Conservation (phyloP, 2,329 filamentous ascomycete genomes). For the Penicillium sclerotigenum region DNA sequence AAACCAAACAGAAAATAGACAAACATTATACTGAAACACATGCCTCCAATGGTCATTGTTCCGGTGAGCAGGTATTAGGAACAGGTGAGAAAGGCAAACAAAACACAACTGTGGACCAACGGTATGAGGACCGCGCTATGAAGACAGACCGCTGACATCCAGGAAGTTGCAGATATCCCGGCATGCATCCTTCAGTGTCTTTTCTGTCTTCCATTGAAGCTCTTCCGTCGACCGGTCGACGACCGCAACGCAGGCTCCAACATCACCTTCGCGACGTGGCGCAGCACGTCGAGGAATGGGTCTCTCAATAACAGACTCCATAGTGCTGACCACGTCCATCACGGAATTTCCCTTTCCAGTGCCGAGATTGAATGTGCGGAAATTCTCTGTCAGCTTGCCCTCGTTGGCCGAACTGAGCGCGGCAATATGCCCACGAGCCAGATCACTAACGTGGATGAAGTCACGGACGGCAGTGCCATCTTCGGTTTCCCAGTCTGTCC, state of each 20-base stretch:
- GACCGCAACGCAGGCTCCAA: conserved; percentile 41
- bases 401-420: conserved; percentile 47
- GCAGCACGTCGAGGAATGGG: conserved; percentile 33
- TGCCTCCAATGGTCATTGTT: not conserved
- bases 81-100: not conserved
- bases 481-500: conserved; percentile 62
- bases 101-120: not conserved
- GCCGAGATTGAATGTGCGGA: conserved; percentile 42
- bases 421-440: conserved; percentile 61
- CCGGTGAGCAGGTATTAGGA: not conserved
- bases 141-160: conserved; percentile 31
- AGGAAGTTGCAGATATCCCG: conserved; percentile 39
- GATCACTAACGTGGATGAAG: conserved; percentile 65
- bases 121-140: conserved; percentile 8
- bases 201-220: conserved; percentile 46
- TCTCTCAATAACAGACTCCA: conserved; percentile 39
- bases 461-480: conserved; percentile 66
- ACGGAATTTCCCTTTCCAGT: conserved; percentile 41
- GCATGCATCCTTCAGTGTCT: conserved; percentile 39
- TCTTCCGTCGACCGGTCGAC: conserved; percentile 50
- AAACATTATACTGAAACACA: conserved; percentile 8
- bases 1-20: conserved; percentile 1
- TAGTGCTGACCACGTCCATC: conserved; percentile 37
- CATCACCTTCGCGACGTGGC: conserved; percentile 37
- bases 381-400: conserved; percentile 38